phyloP scores from a whole-genome alignment of 805 yeast genomes.

The Candida sphagnicola region DNA sequence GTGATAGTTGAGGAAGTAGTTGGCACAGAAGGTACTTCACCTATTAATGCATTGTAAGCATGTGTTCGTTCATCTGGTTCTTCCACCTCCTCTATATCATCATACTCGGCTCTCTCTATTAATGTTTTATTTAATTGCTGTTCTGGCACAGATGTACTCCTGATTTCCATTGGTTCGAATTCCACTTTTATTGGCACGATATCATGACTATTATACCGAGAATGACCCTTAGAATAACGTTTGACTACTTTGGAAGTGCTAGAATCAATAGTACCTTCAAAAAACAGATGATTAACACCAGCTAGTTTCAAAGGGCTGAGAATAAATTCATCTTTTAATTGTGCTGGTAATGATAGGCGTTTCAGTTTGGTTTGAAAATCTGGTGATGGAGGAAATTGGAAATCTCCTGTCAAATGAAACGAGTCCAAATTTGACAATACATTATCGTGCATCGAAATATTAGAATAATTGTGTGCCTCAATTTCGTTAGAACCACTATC shows the following conservation, averaged over 20 bases:
- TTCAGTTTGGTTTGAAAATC: slow-evolving; percentile 26
- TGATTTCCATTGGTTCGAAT: slow-evolving; percentile 25
- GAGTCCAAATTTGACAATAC: slow-evolving; percentile 10
- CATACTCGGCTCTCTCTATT: slow-evolving; percentile 8
- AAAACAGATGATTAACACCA: slow-evolving; percentile 8
- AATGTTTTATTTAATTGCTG: slow-evolving; percentile 1
- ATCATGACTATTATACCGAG: slow-evolving; percentile 40
- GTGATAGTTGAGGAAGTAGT: slow-evolving; percentile 2
- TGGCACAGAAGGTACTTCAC: slow-evolving; percentile 11
- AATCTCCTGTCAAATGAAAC: slow-evolving; percentile 17
- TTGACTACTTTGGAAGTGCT: slow-evolving; percentile 9
- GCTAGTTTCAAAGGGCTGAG: slow-evolving; percentile 40
- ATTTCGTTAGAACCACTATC: slow-evolving; percentile 10
- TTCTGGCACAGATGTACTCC: slow-evolving; percentile 29
- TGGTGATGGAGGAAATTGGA: slow-evolving; percentile 33
- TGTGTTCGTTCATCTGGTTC: slow-evolving; percentile 13
- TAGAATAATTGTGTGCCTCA: not conserved
- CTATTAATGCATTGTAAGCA: slow-evolving; percentile 29
- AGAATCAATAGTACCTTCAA: slow-evolving; percentile 11
- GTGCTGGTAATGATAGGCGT: slow-evolving; percentile 34
- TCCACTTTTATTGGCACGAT: slow-evolving; percentile 41
- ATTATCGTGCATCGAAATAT: not conserved
- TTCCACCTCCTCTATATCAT: not conserved
- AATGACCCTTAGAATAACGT: slow-evolving; percentile 29
- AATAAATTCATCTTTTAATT: slow-evolving; percentile 32